Percentiles rank a stretch among this genome's conserved stretches.
phyloP scores from a whole-genome alignment of 257 asterid species.

The Solanum dulcamara region DNA sequence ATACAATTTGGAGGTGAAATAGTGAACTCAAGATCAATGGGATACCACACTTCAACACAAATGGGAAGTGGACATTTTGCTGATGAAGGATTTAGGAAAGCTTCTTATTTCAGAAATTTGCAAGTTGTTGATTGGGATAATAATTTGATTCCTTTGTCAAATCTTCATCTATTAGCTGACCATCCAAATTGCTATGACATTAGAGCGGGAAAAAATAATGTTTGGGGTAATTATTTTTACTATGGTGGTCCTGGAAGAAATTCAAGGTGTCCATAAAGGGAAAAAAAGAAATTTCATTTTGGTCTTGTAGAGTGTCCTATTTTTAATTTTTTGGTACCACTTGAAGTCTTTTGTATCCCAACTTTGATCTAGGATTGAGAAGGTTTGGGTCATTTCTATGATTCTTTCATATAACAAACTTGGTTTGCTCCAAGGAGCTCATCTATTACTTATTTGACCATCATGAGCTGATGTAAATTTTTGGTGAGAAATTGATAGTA shows the following conservation, averaged over 20 bases:
- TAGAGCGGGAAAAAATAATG: constrained; percentile 70
- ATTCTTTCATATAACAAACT: constrained; percentile 25
- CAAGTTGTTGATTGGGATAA: constrained; percentile 95
- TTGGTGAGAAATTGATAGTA: background rate
- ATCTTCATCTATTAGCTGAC: constrained; percentile 79
- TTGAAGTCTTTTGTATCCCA: background rate
- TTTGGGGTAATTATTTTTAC: constrained; percentile 85
- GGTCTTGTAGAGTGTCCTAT: background rate
- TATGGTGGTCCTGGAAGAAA: constrained; percentile 95
- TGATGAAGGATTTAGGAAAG: constrained; percentile 71
- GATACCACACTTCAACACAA: constrained; percentile 72
- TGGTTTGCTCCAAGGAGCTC: constrained; percentile 1
- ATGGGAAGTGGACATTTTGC: constrained; percentile 97
- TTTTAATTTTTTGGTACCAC: background rate
- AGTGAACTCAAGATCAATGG: constrained; percentile 63
- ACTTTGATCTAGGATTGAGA: background rate
- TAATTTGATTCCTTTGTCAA: constrained; percentile 54
- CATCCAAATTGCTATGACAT: constrained; percentile 77
- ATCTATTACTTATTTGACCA: constrained; percentile 6
- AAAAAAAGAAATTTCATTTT: background rate
- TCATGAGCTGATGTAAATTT: constrained; percentile 32
- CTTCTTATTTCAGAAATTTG: constrained; percentile 74
- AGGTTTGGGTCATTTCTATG: constrained; percentile 11
- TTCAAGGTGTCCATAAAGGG: constrained; percentile 46
- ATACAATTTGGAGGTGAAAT: constrained; percentile 87